Evolutionary conservation across 2,329 filamentous ascomycete species (phyloP).

Genomic region (Coleophoma cylindrospora): DNA sequence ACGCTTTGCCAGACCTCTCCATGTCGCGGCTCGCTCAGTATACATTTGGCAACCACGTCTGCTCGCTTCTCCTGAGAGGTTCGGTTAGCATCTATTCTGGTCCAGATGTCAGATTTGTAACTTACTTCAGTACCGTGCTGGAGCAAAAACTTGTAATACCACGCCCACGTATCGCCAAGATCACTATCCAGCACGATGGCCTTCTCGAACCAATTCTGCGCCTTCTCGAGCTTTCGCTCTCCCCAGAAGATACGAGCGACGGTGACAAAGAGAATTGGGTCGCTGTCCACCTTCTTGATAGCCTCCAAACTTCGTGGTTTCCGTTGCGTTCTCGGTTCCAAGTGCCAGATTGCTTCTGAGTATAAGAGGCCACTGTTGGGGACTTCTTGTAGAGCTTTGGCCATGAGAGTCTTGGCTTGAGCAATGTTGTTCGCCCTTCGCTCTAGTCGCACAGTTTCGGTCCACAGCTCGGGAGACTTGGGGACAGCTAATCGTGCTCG

Average conservation of each 20-base stretch:
- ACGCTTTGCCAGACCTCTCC: slow-evolving; percentile 88
- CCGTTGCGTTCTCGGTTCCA: slow-evolving; percentile 86
- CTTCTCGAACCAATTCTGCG: slow-evolving; percentile 96
- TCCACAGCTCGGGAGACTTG: slow-evolving; percentile 81
- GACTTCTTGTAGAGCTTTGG: slow-evolving; percentile 85
- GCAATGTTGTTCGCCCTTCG: slow-evolving; percentile 75
- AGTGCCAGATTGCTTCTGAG: slow-evolving; percentile 92
- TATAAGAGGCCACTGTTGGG: slow-evolving; percentile 84
- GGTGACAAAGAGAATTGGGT: slow-evolving; percentile 82
- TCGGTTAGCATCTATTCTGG: slow-evolving; percentile 5
- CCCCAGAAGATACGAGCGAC: slow-evolving; percentile 96
- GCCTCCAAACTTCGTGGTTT: slow-evolving; percentile 89
- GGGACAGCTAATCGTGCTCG: slow-evolving; percentile 83
- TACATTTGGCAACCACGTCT: slow-evolving; percentile 78
- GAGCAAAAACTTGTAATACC: slow-evolving; percentile 90
- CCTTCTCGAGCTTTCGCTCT: slow-evolving; percentile 87
- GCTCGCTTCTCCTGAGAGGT: slow-evolving; percentile 66
- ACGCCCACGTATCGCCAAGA: slow-evolving; percentile 90
- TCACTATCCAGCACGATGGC: slow-evolving; percentile 85
- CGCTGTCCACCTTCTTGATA: slow-evolving; percentile 94
- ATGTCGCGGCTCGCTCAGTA: slow-evolving; percentile 80
- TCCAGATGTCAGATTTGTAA: slow-evolving; percentile 6
- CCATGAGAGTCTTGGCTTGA: slow-evolving; percentile 90
- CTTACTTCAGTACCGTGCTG: slow-evolving; percentile 81
- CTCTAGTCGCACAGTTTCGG: slow-evolving; percentile 90